phyloP scores from a whole-genome alignment of 805 yeast genomes.

The Candida coleopterorum region DNA sequence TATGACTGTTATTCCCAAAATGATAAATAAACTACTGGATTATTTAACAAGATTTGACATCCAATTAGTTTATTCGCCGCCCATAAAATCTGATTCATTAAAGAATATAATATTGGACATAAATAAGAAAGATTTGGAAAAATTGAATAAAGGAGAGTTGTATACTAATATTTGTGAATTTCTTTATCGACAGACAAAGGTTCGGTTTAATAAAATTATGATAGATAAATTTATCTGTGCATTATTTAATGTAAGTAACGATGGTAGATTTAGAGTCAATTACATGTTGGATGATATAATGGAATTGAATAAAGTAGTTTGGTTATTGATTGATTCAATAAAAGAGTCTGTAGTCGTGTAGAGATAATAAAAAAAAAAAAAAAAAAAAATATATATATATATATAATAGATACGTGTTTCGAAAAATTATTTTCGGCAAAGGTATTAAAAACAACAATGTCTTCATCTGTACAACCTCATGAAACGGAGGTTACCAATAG shows the following conservation, averaged over 20 bases:
- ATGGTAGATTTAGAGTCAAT: constrained; percentile 19
- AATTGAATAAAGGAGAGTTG: constrained; percentile 8
- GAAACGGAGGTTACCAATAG: constrained; percentile 4
- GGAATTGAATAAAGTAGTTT: constrained; percentile 3
- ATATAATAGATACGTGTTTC: constrained; percentile 1
- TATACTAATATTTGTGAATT: constrained; percentile 16
- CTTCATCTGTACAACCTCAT: constrained; percentile 18
- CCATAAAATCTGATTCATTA: constrained; percentile 14
- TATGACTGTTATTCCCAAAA: constrained; percentile 7
- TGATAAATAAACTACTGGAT: constrained; percentile 7
- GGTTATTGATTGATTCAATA: constrained; percentile 10
- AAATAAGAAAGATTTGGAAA: constrained; percentile 15
- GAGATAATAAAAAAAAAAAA: no score
- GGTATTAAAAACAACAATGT: constrained; percentile 11
- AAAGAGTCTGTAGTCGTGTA: constrained; percentile 4
- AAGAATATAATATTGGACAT: constrained; percentile 19
- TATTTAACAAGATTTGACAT: constrained; percentile 4
- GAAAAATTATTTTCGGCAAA: constrained; percentile 3
- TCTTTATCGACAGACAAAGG: constrained; percentile 15
- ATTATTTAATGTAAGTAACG: constrained; percentile 16
- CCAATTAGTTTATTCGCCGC: constrained; percentile 5
- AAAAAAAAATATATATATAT: neutral
- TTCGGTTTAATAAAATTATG: constrained; percentile 18
- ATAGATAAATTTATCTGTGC: constrained; percentile 16
- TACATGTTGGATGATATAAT: constrained; percentile 4